Percentiles rank a stretch among this genome's conserved stretches.
Conservation (phyloP, 139 green algal species). For the Coelastrella sp. region DNA sequence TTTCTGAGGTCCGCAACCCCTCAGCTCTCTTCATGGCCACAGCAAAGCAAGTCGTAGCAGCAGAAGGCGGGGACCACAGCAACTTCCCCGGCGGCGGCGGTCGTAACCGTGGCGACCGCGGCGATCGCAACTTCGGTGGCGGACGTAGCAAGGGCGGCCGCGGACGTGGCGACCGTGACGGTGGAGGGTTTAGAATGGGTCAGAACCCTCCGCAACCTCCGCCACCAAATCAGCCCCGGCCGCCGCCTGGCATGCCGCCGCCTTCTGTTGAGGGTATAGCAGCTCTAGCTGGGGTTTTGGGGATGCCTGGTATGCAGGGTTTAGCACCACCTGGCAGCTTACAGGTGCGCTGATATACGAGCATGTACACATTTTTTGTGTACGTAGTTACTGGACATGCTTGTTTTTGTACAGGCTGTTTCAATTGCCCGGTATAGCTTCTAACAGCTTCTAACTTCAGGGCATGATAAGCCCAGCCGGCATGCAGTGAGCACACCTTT, state of each 20-base stretch:
- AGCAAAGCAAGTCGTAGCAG: not conserved
- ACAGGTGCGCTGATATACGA: no score
- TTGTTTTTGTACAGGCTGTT: no score
- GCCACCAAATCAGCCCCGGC: not conserved
- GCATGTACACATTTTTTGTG: no score
- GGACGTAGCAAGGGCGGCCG: not conserved
- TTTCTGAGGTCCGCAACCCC: constrained; percentile 56
- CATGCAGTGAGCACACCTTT: no score
- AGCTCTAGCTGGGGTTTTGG: not conserved
- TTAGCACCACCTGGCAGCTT: no score
- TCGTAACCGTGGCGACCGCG: not conserved
- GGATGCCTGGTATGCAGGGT: constrained; percentile 4
- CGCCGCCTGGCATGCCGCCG: not conserved
- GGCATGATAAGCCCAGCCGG: no score
- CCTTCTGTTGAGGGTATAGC: not conserved
- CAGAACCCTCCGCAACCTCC: not conserved
- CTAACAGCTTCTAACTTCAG: no score
- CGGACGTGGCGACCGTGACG: not conserved
- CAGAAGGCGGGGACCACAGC: not conserved
- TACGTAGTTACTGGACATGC: no score
- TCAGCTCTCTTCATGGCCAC: constrained; percentile 62
- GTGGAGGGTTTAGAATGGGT: not conserved
- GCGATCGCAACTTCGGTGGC: no score
- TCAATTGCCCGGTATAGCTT: no score
- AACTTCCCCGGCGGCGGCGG: not conserved